Base-by-base conservation (phyloP, 768 basidiomycete species). In the Lactarius vividus region DNA sequence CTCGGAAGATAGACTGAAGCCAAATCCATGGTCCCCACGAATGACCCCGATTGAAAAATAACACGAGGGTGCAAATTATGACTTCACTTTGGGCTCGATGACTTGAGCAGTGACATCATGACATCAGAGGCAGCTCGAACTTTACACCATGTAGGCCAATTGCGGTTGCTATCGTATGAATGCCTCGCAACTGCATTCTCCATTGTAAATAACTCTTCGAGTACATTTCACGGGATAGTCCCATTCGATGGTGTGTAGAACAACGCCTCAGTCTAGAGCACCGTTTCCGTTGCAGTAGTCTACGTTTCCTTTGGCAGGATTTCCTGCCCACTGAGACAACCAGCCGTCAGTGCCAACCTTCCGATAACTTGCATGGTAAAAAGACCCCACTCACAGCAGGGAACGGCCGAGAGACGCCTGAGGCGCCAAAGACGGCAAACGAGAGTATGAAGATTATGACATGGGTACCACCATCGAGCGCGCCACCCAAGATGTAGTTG, bases 401-500 rank as follows among this genome's bases (percentile, higher is more conserved):
- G 80, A 86, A 86, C 3, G 81, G 82, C 60, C 77, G 76, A 57
- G 76, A 71, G 13, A 72, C 71, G 11, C 85, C 85, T 0, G 82
- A 81, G 16, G 84, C 85, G 20, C 87, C 87, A 69, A 84, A 86
- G 28, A 87, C 85, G 2, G 85, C 85, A 72, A 88, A 88, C 0
- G 85, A 85, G 5, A 86, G 76, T 44, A 88, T 77, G 71, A 87
- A 85, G 35, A 85, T 79, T 83, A 87, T 86, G 57, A 86, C 80
- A 72, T 88, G 86, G 18, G 84, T 83, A 10, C 87, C 86, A 31
- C 86, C 86, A 70, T 87, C 86, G 40, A 87, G 75, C 8, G 84
- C 88, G 49, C 86, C 89, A 33, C 85, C 86, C 4, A 89, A 74
- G 44, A 88, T 83, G 71, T 87, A 88, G 72, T 88, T 88, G 73